Evolutionary conservation across 2,329 filamentous ascomycete species (phyloP), one percentile per base, ranked within the genome.

Genomic region (Ambrosiella beaveri): DNA sequence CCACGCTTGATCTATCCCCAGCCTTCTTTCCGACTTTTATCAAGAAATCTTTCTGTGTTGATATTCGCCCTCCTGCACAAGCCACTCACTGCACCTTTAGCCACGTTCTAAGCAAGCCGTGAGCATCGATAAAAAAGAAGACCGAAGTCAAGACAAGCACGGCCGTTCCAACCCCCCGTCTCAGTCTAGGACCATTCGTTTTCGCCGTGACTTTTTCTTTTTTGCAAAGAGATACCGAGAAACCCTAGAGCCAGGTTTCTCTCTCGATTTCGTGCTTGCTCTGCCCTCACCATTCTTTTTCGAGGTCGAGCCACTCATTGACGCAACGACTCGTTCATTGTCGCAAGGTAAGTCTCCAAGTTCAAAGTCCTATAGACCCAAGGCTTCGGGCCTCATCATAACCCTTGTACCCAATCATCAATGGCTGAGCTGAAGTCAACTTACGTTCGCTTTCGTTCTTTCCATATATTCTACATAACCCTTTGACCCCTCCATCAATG

Each of bases 1-100:
- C 38, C 17, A n/a, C 37, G 13, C 50, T 53, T 53, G 3, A 38
- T 40, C n/a, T 53, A 17, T 53, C 38, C 12, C 19, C 3, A 38
- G 35, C 27, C 38, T 40, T 38, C n/a, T 47, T 47, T 47, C 44
- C 8, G 13, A 15, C 13, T 47, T 15, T 17, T 13, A 13, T 47
- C 19, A 15, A 47, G 13, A 8, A 15, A 17, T 15, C n/a, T 47
- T 15, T 47, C 9, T 47, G 35, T 40, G 51, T 35, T 15, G 35
- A 15, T 13, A 37, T 36, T 53, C 37, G 35, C 9, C 44, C 35
- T 53, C n/a, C n/a, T 35, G 51, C 35, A 53, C 13, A 53, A 53
- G 51, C 51, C 51, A 53, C 51, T 15, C 15, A 53, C 51, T 53
- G 51, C 51, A 53, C 37, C 51, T 40, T 53, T 53, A 53, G 51